phyloP scores from a whole-genome alignment of 2,329 filamentous ascomycete species.

The Pochonia chlamydosporia region DNA sequence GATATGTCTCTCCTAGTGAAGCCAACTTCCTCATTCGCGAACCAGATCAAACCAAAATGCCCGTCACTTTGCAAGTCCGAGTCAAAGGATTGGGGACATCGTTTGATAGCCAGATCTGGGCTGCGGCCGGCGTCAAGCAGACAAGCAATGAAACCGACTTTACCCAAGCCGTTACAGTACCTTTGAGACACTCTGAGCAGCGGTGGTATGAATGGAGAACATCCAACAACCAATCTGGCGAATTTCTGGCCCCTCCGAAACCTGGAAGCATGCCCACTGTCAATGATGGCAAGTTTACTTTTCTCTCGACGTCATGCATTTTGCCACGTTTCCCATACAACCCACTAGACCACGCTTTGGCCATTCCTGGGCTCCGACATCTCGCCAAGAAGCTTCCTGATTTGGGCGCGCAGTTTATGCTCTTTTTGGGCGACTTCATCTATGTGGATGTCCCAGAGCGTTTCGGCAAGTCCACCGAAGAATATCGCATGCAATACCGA shows the following conservation, averaged over 20 bases:
- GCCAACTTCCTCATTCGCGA: slow-evolving; percentile 83
- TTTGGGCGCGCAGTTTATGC: slow-evolving; percentile 70
- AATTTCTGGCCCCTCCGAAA: slow-evolving; percentile 71
- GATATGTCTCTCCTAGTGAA: slow-evolving; percentile 75
- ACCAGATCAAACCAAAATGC: slow-evolving; percentile 68
- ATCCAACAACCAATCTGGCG: slow-evolving; percentile 80
- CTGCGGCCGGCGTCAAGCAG: slow-evolving; percentile 58
- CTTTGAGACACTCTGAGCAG: slow-evolving; percentile 58
- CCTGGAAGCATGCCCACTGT: slow-evolving; percentile 56
- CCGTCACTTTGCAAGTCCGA: slow-evolving; percentile 65
- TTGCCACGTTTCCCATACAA: slow-evolving; percentile 88
- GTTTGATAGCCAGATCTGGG: slow-evolving; percentile 58
- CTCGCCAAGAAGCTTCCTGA: slow-evolving; percentile 67
- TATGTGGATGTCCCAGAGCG: slow-evolving; percentile 83
- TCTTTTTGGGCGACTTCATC: slow-evolving; percentile 84
- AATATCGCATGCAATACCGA: slow-evolving; percentile 87
- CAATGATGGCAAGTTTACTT: slow-evolving; percentile 71
- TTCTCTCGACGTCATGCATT: slow-evolving; percentile 88
- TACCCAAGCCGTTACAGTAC: slow-evolving; percentile 64
- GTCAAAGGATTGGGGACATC: slow-evolving; percentile 44
- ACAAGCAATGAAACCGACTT: slow-evolving; percentile 78
- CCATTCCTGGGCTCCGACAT: slow-evolving; percentile 73
- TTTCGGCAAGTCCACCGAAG: slow-evolving; percentile 64
- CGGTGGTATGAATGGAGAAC: slow-evolving; percentile 77
- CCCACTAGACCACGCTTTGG: slow-evolving; percentile 73